Base-by-base conservation (phyloP, 495 filamentous ascomycete genomes). In the Daldinia loculata region DNA sequence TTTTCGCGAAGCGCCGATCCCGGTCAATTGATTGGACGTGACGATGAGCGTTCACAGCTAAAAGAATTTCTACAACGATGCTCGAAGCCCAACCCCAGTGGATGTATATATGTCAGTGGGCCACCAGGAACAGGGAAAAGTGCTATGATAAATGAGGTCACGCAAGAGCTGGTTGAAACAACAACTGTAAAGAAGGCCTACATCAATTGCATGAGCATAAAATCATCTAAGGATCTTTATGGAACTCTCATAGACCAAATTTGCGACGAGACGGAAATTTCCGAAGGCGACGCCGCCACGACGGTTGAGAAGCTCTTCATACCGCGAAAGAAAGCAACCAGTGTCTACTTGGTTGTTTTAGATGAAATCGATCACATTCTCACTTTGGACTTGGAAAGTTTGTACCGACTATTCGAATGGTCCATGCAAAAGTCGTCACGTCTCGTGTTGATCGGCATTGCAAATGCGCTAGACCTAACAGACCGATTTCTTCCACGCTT, bases 111-210 rank as follows among this genome's bases (percentile, higher is more conserved):
- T 76, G 89, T 99, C 70, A 97, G 93, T 71, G 95, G 95, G 0
- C 95, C 95, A 30, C 95, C 95, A 2, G 95, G 95, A 1, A 98
- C 96, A 4, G 95, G 95, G 6, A 99, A 99, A 80, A 97, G 94
- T 78, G 96, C 95, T 4, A 87, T 98, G 80, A 88, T 98, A 57
- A 87, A 89, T 61, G 91, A 97, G 72, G 86, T 97, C 30, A 91
- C 90, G 56, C 80, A 85, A 43, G 84, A 89, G 34, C 69, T 90
- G 24, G 80, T 66, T 3, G 78, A 83, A 17, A 79, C 71, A 2
- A 74, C 78, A 4, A 76, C 78, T 11, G 80, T 93, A 56, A 89
- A 88, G 74, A 88, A 88, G 45, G 87, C 89, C 2, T 93, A 94
- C 76, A 82, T 99, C 82, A 99, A 99, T 73, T 99, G 95, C 79